These are phyloP conservation scores for Vigna angularis DNA, from an alignment of 306 rosid species.

Conservation along the genomic window DNA sequence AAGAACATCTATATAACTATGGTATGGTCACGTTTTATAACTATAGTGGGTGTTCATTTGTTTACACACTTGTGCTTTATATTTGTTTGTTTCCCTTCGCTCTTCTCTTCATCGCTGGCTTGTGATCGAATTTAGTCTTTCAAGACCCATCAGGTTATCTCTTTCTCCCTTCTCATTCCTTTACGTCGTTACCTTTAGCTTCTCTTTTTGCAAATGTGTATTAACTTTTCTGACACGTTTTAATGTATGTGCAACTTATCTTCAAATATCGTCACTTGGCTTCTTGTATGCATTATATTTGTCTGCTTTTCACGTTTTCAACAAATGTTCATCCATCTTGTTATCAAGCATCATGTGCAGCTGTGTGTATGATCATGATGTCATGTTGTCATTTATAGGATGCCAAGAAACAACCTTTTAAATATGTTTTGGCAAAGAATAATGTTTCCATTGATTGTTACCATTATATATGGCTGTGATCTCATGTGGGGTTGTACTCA, in stretches of 20 bases:
- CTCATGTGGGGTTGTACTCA: constrained; percentile 38
- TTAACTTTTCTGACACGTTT: constrained; percentile 33
- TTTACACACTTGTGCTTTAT: neutral
- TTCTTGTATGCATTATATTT: constrained; percentile 43
- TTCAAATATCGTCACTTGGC: constrained; percentile 56
- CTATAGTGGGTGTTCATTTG: neutral
- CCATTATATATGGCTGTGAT: constrained; percentile 39
- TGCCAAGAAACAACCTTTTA: constrained; percentile 42
- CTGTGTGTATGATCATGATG: neutral
- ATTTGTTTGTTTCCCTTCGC: constrained; percentile 28
- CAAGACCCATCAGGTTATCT: constrained; percentile 17
- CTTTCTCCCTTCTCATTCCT: too few species aligned
- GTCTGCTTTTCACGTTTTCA: constrained; percentile 54
- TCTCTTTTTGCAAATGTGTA: constrained; percentile 16
- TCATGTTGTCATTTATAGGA: constrained; percentile 21
- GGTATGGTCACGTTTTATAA: constrained; percentile 29
- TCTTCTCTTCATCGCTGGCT: constrained; percentile 17
- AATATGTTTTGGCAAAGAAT: constrained; percentile 28
- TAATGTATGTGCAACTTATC: constrained; percentile 50
- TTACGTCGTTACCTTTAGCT: neutral
- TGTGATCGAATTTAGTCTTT: constrained; percentile 46
- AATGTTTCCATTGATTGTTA: constrained; percentile 39
- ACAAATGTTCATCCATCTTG: constrained; percentile 45
- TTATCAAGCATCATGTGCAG: constrained; percentile 16
- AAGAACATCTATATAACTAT: too few species aligned